Evolutionary conservation across 2,329 filamentous ascomycete genomes (phyloP).

Genomic region (Rhynchosporium secalis): DNA sequence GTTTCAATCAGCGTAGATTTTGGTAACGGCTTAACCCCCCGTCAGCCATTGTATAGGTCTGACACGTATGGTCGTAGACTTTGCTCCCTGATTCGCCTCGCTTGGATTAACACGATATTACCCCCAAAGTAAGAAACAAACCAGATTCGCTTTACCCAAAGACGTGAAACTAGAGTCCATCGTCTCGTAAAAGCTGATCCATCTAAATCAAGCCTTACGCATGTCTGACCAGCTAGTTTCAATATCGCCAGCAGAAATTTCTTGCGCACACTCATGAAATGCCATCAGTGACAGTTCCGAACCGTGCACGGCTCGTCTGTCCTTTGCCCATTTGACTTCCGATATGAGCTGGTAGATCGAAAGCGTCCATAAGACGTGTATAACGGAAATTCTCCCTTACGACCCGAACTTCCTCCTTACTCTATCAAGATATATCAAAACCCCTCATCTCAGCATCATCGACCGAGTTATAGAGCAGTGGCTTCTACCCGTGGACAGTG

Average conservation of each 20-base stretch:
- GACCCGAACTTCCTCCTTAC: constrained; percentile 1
- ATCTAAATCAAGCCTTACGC: neutral
- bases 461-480: constrained; percentile 5
- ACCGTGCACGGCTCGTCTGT: constrained; percentile 9
- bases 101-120: constrained; percentile 4
- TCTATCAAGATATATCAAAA: neutral
- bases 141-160: neutral
- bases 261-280: neutral
- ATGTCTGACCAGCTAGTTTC: neutral
- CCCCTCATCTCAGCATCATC: constrained; percentile 10
- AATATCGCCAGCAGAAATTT: neutral
- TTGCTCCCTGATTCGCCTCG: neutral
- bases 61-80: neutral
- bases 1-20: neutral
- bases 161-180: neutral
- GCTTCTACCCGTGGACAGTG: neutral
- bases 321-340: constrained; percentile 3
- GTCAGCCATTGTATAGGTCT: neutral
- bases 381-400: constrained; percentile 5
- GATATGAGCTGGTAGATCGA: neutral
- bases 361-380: neutral
- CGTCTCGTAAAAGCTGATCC: neutral
- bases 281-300: neutral
- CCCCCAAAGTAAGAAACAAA: neutral
- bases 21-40: neutral